Percentiles rank a stretch among this genome's conserved stretches.
These are phyloP conservation scores for Penicillium sp. DNA, from an alignment of 2,329 filamentous ascomycete genomes.

Conservation along the genomic window DNA sequence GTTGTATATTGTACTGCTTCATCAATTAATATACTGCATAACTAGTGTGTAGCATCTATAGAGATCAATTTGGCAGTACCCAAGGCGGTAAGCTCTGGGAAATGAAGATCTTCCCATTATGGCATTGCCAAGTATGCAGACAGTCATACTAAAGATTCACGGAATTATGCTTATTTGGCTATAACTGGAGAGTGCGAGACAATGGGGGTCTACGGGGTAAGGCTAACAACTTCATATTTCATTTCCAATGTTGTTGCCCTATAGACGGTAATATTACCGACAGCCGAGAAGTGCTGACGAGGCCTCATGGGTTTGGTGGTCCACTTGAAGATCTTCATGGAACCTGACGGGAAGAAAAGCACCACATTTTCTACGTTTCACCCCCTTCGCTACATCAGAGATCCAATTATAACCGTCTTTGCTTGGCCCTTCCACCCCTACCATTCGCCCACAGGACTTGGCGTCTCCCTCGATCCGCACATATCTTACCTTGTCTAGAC, in stretches of 20 bases:
- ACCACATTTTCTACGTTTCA: constrained; percentile 7
- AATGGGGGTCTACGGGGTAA: neutral
- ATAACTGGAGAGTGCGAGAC: neutral
- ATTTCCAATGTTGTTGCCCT: neutral
- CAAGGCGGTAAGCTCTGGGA: neutral
- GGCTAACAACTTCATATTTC: neutral
- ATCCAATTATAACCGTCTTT: constrained; percentile 1
- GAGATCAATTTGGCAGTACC: neutral
- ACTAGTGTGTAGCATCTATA: no score
- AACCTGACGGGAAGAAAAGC: neutral
- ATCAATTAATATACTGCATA: neutral
- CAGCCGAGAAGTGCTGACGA: neutral
- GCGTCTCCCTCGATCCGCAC: neutral
- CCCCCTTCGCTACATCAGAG: neutral
- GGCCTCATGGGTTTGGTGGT: neutral
- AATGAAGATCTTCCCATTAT: neutral
- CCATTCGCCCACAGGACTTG: neutral
- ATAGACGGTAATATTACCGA: neutral
- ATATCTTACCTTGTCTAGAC: neutral
- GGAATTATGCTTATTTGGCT: neutral
- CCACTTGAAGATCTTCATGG: neutral
- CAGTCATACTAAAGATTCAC: neutral
- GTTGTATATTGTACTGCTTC: neutral
- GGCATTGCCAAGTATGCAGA: neutral
- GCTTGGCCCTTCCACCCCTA: neutral